Base-by-base conservation (phyloP, 1,284 basidiomycete species). In the Pascua sp. region DNA sequence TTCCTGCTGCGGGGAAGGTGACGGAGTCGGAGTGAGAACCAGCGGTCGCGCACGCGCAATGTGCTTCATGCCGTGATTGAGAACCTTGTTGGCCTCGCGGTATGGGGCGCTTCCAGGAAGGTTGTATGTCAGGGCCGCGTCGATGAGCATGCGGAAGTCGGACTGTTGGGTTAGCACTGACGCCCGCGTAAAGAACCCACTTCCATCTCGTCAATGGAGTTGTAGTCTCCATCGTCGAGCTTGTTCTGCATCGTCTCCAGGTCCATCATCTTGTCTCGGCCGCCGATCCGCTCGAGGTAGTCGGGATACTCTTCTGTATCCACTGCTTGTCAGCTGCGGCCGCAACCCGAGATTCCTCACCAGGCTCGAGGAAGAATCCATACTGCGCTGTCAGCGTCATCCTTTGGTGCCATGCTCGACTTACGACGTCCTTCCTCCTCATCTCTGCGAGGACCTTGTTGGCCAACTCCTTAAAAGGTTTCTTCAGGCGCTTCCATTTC, bases 251-350 rank as follows among this genome's bases (percentile, higher is more conserved):
- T 78, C 11, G 76, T 78, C 4, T 64, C 67, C 42, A 77, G 63
- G 49, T 78, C 76, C 76, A 78, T 78, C 67, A 73, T 73, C 41
- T 74, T 74, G 49, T 73, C 75, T 37, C 67, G 63, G 8, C 76
- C 76, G 12, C 76, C 76, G n/a, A 78, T 71, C 4, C 67, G 62
- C 12, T 65, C 66, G 2, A 73, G 63, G 53, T 78, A 78, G 32
- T 68, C 69, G 5, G 76, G 75, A 45, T 71, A 76, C 15, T 71
- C 71, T 13, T 73, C 69, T 11, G 62, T 55, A 37, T 71, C 64
- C 11, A 78, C 76, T 51, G 59, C 9, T 11, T n/a, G 47, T 51
- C 13, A 51, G 44, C 41, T 13, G 37, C 40, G 10, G 10, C 3
- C 13, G 4, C 32, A 11, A 10, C 11, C 4, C 5, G 15, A n/a